Evolutionary conservation across 129 eudicot species (phyloP), one percentile per base, ranked within the genome.

Genomic region (Heracleum sosnowskyi): DNA sequence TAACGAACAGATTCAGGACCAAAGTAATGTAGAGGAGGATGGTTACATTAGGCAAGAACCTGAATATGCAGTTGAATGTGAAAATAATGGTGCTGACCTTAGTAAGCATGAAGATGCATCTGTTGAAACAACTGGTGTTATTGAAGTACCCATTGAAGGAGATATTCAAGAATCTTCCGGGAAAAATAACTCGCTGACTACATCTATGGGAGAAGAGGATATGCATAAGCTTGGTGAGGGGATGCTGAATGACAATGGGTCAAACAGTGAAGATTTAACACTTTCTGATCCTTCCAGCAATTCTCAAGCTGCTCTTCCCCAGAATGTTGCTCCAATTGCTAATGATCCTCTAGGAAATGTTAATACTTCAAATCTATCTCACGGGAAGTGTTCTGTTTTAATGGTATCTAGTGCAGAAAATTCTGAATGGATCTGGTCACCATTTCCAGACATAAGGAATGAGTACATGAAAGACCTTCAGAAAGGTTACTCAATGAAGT

Each of bases 351-450:
- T n/a, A 47, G 77, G 69, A 26, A 33, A 63, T 64, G 47, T 7
- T 72, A 77, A 74, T 66, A 78, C 75, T 81, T 74, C 31, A 39
- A 78, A 80, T 55, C 49, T 5, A 35, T 69, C 73, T 46, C 78
- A 75, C 40, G 79, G 62, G 49, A 69, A 44, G 51, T 40, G 60
- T 70, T 80, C 78, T 63, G 84, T 79, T 26, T 26, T 82, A 18
- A 13, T 46, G 40, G 60, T 75, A 72, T 45, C 82, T 29, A 82
- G 83, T 77, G 40, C 42, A 37, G 85, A 79, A 66, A 80, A 86
- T 76, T 82, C 89, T 26, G 86, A 85, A 51, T 84, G 88, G 89
- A 86, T 91, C 79, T 91, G 98, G 98, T 79, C 85, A 13, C 90
- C 92, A 2, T 86, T 91, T 78, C 53, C 81, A 1, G 89, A 86